Base-by-base conservation (phyloP, 495 filamentous ascomycete species). In the Baudoinia panamericana region DNA sequence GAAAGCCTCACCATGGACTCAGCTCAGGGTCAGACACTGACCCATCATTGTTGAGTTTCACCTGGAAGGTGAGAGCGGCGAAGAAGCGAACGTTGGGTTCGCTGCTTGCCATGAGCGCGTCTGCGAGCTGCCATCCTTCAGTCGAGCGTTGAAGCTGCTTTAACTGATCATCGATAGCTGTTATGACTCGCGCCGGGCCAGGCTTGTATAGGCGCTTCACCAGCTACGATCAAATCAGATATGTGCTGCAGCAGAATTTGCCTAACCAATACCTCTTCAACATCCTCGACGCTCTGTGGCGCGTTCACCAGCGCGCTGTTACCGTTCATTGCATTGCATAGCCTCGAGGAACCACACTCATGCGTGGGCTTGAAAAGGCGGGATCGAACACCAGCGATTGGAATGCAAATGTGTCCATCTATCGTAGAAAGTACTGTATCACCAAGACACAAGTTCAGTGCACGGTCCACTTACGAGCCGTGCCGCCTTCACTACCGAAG, bases 1-100 rank as follows among this genome's bases (percentile, higher is more conserved):
- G 28, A 43, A 4, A 37, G 33, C 23, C 41, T 50, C 46, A 45
- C 46, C 46, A 30, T 28, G 10, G 24, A 17, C 46, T 50, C 43
- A 41, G 20, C 36, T 46, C 43, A 46, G 36, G 43, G 36, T 36
- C 42, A 19, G 8, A 17, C 34, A 51, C 48, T 46, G 36, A 51
- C 48, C 48, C 48, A 82, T 82, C 73, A 82, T 24, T 73, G 70
- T 95, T 94, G 35, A 95, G 67, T 62, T 95, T 95, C 33, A 95
- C 78, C 12, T 79, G 90, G 52, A 93, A 84, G 0, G 87, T 95
- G 45, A 93, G 67, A 22, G 88, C 90, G n/a, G 82, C 90, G 57
- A 86, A 94, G 64, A 95, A 97, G 28, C 80, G 75, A 52, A 86
- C 74, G 36, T 85, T 74, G 21, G 78, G 69, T 50, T 76, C 73